Conservation (phyloP, 352 stramenopile genomes). For the Pythium rhizo-oryzae region DNA sequence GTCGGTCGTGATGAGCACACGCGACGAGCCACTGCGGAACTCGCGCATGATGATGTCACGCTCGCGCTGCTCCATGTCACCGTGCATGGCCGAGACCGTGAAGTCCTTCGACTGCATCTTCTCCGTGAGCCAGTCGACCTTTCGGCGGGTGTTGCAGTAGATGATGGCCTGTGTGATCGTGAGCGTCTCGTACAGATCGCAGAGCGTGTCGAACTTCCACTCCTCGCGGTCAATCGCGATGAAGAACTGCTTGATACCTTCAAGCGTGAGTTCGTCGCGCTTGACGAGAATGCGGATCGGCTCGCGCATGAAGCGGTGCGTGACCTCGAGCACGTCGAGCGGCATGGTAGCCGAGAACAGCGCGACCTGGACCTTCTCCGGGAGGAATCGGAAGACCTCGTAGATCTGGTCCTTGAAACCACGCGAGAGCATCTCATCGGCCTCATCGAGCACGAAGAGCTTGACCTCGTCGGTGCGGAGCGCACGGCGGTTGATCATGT, state of each 20-base stretch:
- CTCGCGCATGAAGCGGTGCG: constrained; percentile 98
- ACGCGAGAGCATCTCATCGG: constrained; percentile 99
- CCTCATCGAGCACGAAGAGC: constrained; percentile 99
- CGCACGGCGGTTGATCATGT: constrained; percentile 99
- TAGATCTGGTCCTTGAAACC: constrained; percentile 99
- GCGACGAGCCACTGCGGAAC: constrained; percentile 98
- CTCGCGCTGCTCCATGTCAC: constrained; percentile 99
- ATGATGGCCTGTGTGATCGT: constrained; percentile 99
- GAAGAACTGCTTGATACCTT: constrained; percentile 99
- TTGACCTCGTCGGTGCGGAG: constrained; percentile 95
- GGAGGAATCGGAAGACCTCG: constrained; percentile 99
- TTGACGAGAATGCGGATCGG: constrained; percentile 99
- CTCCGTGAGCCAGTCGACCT: constrained; percentile 99
- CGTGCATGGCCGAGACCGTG: constrained; percentile 99
- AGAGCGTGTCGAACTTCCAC: constrained; percentile 99
- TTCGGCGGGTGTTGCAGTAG: constrained; percentile 99
- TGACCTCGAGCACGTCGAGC: constrained; percentile 98
- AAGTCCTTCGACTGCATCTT: constrained; percentile 99
- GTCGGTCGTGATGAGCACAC: constrained; percentile 99
- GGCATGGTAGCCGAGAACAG: constrained; percentile 99
- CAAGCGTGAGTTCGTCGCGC: constrained; percentile 98
- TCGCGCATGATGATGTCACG: constrained; percentile 99
- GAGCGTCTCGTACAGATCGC: constrained; percentile 98
- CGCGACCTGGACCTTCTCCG: constrained; percentile 97
- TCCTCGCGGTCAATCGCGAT: constrained; percentile 98